A percentile compares a stretch with the other conserved stretches of the same genome.
Evolutionary conservation across 129 eudicot genomes (phyloP).

Genomic region (Kitagawia praeruptora): DNA sequence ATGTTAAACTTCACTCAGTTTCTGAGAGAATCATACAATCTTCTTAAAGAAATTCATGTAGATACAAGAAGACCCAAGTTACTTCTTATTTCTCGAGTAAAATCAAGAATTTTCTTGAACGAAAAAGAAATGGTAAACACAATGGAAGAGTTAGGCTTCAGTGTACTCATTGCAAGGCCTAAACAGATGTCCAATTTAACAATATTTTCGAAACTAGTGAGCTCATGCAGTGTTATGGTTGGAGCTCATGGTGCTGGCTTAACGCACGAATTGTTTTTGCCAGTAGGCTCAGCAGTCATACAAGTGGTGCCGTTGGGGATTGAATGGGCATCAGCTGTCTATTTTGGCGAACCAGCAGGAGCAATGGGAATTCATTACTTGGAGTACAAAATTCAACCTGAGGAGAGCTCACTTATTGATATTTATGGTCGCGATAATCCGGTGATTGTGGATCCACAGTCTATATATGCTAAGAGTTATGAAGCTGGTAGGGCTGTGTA

Average conservation of each 20-base stretch:
- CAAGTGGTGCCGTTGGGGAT: constrained; percentile 54
- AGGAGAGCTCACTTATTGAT: constrained; percentile 53
- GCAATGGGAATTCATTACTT: constrained; percentile 53
- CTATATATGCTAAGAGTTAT: constrained; percentile 42
- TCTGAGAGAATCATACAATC: constrained; percentile 29
- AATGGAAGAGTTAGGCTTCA: constrained; percentile 39
- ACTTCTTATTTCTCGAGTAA: constrained; percentile 34
- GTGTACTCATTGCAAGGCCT: constrained; percentile 15
- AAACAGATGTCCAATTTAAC: constrained; percentile 22
- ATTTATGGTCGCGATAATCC: constrained; percentile 33
- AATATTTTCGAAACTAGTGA: constrained; percentile 29
- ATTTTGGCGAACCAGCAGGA: constrained; percentile 41
- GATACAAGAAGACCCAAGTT: constrained; percentile 23
- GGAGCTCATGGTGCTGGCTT: constrained; percentile 77
- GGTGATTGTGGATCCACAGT: constrained; percentile 35
- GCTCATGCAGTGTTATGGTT: constrained; percentile 50
- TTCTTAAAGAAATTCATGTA: constrained; percentile 12
- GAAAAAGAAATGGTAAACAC: constrained; percentile 33
- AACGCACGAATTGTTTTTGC: constrained; percentile 46
- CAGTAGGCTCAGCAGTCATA: constrained; percentile 35
- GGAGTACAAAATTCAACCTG: constrained; percentile 50
- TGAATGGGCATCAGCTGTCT: constrained; percentile 34
- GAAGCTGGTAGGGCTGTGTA: constrained; percentile 32
- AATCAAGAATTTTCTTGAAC: constrained; percentile 32
- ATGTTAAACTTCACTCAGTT: constrained; percentile 39